These are phyloP conservation scores for Hamigera avellanea DNA, from an alignment of 495 filamentous ascomycete species.

Conservation along the genomic window DNA sequence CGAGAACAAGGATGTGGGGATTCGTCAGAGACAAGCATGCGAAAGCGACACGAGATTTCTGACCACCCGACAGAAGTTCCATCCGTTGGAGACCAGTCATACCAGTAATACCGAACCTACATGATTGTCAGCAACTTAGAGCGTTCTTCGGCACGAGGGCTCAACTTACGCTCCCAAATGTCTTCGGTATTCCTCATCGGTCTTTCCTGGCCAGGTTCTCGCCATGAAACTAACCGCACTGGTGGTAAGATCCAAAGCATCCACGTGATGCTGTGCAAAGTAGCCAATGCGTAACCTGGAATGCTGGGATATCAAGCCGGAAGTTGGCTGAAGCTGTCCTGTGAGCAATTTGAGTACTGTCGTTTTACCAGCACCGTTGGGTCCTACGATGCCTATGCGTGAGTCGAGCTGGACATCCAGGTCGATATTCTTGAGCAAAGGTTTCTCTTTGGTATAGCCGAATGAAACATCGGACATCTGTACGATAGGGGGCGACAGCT, in stretches of 20 bases:
- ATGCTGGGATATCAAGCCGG: slow-evolving; percentile 76
- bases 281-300: slow-evolving; percentile 83
- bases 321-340: slow-evolving; percentile 65
- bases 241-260: slow-evolving; percentile 81
- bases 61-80: slow-evolving; percentile 87
- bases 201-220: slow-evolving; percentile 76
- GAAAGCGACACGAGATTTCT: slow-evolving; percentile 97
- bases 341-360: slow-evolving; percentile 92
- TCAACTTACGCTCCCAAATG: slow-evolving; percentile 70
- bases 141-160: neutral
- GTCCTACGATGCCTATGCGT: slow-evolving; percentile 94
- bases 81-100: slow-evolving; percentile 96
- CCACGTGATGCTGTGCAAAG: slow-evolving; percentile 98
- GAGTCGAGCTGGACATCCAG: slow-evolving; percentile 97
- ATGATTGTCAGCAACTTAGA: slow-evolving; percentile 1
- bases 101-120: slow-evolving; percentile 79
- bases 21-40: slow-evolving; percentile 85
- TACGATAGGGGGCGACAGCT: slow-evolving; percentile 92
- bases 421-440: slow-evolving; percentile 76
- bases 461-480: slow-evolving; percentile 93
- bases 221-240: slow-evolving; percentile 93
- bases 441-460: slow-evolving; percentile 72
- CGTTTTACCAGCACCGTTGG: slow-evolving; percentile 97
- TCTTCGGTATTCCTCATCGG: slow-evolving; percentile 93
- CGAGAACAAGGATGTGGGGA: slow-evolving; percentile 93